Conservation (phyloP, 192 early-diverging fungal species). For the Chytriomyces confervae region DNA sequence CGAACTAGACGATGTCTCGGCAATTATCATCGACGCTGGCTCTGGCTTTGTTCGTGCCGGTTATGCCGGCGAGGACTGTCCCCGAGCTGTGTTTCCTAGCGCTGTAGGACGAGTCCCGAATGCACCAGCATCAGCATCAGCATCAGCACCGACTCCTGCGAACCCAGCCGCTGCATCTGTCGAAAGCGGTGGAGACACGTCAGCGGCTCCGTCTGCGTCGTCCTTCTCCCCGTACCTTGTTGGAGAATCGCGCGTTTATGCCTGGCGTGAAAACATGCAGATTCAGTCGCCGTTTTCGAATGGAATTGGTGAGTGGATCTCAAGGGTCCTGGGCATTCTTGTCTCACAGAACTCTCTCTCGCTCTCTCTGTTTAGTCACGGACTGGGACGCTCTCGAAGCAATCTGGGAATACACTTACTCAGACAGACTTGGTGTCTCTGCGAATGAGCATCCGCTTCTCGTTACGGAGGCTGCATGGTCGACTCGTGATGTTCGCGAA, state of each 20-base stretch:
- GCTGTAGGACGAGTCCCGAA: constrained; percentile 57
- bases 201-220: too few relatives aligned
- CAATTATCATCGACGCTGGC: constrained; percentile 92
- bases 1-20: constrained; percentile 84
- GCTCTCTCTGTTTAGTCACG: constrained; percentile 60
- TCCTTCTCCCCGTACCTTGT: constrained; percentile 34
- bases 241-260: constrained; percentile 49
- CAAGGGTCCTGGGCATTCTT: not conserved
- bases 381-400: constrained; percentile 95
- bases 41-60: constrained; percentile 87
- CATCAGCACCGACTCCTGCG: not conserved
- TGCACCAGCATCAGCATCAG: too few relatives aligned
- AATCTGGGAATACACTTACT: constrained; percentile 87
- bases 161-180: not conserved
- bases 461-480: constrained; percentile 92
- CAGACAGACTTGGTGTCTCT: constrained; percentile 72
- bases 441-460: constrained; percentile 88
- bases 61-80: constrained; percentile 96
- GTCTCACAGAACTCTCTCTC: not conserved
- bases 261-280: constrained; percentile 81
- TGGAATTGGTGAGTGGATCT: constrained; percentile 70
- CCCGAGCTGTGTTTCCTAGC: constrained; percentile 85
- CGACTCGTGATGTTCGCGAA: constrained; percentile 79
- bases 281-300: constrained; percentile 81
- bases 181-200: constrained; percentile 40